Evolutionary conservation across 2,329 filamentous ascomycete species (phyloP).

Genomic region (Fonsecaea pedrosoi): DNA sequence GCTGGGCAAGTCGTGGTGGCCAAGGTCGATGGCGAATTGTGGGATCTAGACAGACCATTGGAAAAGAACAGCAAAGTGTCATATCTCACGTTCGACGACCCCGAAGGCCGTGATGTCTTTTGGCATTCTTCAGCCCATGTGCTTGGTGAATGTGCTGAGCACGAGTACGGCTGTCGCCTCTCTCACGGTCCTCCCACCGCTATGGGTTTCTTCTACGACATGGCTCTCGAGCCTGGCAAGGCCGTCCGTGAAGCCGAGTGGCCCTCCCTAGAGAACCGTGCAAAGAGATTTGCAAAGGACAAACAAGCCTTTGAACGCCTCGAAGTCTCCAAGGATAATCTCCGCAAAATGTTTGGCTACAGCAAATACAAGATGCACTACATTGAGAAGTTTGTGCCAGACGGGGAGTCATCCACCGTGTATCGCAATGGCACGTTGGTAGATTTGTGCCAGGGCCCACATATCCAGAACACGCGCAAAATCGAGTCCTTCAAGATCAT

Average conservation of each 20-base stretch:
- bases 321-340: slow-evolving; percentile 84
- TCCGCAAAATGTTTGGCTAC: slow-evolving; percentile 95
- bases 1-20: slow-evolving; percentile 85
- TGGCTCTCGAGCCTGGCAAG: slow-evolving; percentile 76
- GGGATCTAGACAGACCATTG: slow-evolving; percentile 90
- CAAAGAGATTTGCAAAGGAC: slow-evolving; percentile 87
- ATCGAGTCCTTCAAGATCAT: slow-evolving; percentile 95
- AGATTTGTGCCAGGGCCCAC: slow-evolving; percentile 92
- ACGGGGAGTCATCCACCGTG: slow-evolving; percentile 89
- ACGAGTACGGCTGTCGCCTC: slow-evolving; percentile 86
- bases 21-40: slow-evolving; percentile 81
- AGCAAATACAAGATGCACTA: slow-evolving; percentile 99
- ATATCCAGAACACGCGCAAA: slow-evolving; percentile 89
- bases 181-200: slow-evolving; percentile 93
- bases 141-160: slow-evolving; percentile 91
- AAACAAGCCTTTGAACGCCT: slow-evolving; percentile 94
- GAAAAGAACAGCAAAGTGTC: slow-evolving; percentile 87
- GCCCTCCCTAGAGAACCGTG: slow-evolving; percentile 81
- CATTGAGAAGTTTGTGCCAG: slow-evolving; percentile 88
- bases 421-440: slow-evolving; percentile 94
- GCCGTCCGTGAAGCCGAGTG: slow-evolving; percentile 78
- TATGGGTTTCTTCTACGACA: slow-evolving; percentile 97
- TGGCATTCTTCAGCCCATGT: slow-evolving; percentile 97
- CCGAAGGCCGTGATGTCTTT: slow-evolving; percentile 87
- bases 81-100: slow-evolving; percentile 79